A percentile compares a stretch with the other conserved stretches of the same genome.
These are phyloP conservation scores for Grosmannia clavigera DNA, from an alignment of 2,329 filamentous ascomycete species.

Conservation along the genomic window DNA sequence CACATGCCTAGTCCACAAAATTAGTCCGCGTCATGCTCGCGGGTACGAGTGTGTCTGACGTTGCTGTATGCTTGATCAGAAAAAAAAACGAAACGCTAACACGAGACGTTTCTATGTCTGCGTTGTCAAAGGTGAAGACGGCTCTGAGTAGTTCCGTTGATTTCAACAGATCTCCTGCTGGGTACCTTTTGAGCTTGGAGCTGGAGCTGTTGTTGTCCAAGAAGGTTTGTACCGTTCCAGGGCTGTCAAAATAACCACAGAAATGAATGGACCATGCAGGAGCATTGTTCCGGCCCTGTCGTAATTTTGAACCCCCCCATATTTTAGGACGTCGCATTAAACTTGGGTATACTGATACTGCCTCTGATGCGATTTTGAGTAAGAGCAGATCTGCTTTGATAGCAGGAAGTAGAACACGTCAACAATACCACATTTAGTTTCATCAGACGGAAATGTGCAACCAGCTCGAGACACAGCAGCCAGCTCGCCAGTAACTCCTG, in stretches of 20 bases:
- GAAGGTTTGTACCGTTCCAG: slow-evolving; percentile 18
- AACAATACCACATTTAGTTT: slow-evolving; percentile 31
- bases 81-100: slow-evolving; percentile 59
- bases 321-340: slow-evolving; percentile 26
- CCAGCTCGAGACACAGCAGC: slow-evolving; percentile 43
- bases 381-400: slow-evolving; percentile 45
- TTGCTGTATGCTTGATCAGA: slow-evolving; percentile 40
- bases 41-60: slow-evolving; percentile 38
- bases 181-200: slow-evolving; percentile 20
- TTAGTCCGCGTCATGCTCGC: slow-evolving; percentile 26
- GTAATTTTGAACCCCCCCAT: slow-evolving; percentile 49
- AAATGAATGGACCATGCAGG: slow-evolving; percentile 51
- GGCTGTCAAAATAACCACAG: slow-evolving; percentile 45
- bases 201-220: slow-evolving; percentile 22
- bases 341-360: slow-evolving; percentile 31
- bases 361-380: slow-evolving; percentile 53
- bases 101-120: slow-evolving; percentile 35
- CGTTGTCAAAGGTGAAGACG: slow-evolving; percentile 40
- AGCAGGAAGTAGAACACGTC: slow-evolving; percentile 56
- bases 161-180: slow-evolving; percentile 17
- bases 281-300: slow-evolving; percentile 53
- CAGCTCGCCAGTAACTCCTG: slow-evolving; percentile 44
- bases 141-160: slow-evolving; percentile 26
- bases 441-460: slow-evolving; percentile 35
- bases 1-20: slow-evolving; percentile 29